phyloP scores from a whole-genome alignment of 352 stramenopile genomes.

The Elongisporangium anandrum region DNA sequence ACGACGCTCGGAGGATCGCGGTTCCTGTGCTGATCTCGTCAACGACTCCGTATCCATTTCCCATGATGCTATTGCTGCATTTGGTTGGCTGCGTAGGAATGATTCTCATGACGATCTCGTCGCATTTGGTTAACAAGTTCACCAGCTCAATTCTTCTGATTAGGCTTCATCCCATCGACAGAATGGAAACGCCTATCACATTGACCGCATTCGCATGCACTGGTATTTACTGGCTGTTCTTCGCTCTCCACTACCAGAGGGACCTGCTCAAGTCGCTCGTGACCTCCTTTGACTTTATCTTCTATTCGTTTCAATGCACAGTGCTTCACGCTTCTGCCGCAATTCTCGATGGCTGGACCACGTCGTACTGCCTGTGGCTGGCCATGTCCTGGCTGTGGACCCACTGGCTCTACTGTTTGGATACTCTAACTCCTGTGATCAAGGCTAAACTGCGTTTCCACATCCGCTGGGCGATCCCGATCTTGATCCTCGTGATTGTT shows the following conservation, averaged over 20 bases:
- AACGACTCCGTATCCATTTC: neutral
- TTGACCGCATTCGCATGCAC: slow-evolving; percentile 2
- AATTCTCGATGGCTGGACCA: slow-evolving; percentile 10
- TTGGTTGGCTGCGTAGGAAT: neutral
- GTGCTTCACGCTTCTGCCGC: slow-evolving; percentile 18
- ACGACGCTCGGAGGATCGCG: neutral
- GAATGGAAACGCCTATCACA: neutral
- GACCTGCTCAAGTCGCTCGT: slow-evolving; percentile 21
- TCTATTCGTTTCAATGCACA: slow-evolving; percentile 22
- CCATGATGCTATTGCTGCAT: neutral
- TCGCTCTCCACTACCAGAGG: slow-evolving; percentile 16
- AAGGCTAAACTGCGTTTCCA: slow-evolving; percentile 6
- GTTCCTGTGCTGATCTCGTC: neutral
- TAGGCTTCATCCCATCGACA: neutral
- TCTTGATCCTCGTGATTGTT: neutral
- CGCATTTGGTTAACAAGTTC: neutral
- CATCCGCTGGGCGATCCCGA: neutral
- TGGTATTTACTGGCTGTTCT: slow-evolving; percentile 5
- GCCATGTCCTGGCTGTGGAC: slow-evolving; percentile 19
- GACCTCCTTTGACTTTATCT: slow-evolving; percentile 38
- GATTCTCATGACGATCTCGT: neutral
- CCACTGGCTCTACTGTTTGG: slow-evolving; percentile 21
- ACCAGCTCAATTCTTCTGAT: neutral
- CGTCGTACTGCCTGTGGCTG: slow-evolving; percentile 5
- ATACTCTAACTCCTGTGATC: slow-evolving; percentile 22